Evolutionary conservation across 371 early-diverging fungal species (phyloP), one percentile per base, ranked within the genome.

Genomic region (Chytridiales sp.): DNA sequence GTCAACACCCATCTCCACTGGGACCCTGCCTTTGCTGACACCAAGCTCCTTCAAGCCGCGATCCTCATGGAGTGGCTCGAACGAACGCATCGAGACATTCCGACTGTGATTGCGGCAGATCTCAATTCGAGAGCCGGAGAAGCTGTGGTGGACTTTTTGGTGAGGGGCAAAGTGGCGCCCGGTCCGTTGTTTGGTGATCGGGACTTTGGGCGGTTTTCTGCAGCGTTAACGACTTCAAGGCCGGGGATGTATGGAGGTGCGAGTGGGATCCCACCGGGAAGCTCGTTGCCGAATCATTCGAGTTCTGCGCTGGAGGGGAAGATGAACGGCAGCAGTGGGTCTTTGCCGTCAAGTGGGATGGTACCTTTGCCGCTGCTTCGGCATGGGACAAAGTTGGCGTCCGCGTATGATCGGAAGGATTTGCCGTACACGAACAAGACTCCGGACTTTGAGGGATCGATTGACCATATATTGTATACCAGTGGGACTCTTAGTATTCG

Each of bases 31-130:
- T 93, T 81, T 74, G 85, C 88, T 0, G 97, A 98, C 72, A 94
- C 97, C 58, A 99, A 99, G 73, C 79, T 97, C 30, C 88, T 97
- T 3, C 99, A 99, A 76, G 85, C 90, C 0, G 87, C 94, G 6
- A 84, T 98, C 76, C 71, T 99, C 46, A 83, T 95, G 73, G 94
- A 96, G 52, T 94, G 90, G 69, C 71, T 98, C 30, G 85, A 89
- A 51, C 69, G 59, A 1, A 58, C 59, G 19, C 50, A 63, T 35
- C 53, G 65, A 24, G 63, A 62, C 42, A 47, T 67, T 29, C 73
- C 73, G 2, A 69, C 68, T 13, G 64, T 66, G 9, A 47, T 73
- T 22, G 73, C 73, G 11, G 73, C 64, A 0, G 73, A 73, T 39
- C 59, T 73, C 32, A 68, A 69, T 47, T 57, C 61, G 0, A 39